These are phyloP conservation scores for Tricholoma furcatifolium DNA, from an alignment of 768 basidiomycete genomes.

Conservation along the genomic window DNA sequence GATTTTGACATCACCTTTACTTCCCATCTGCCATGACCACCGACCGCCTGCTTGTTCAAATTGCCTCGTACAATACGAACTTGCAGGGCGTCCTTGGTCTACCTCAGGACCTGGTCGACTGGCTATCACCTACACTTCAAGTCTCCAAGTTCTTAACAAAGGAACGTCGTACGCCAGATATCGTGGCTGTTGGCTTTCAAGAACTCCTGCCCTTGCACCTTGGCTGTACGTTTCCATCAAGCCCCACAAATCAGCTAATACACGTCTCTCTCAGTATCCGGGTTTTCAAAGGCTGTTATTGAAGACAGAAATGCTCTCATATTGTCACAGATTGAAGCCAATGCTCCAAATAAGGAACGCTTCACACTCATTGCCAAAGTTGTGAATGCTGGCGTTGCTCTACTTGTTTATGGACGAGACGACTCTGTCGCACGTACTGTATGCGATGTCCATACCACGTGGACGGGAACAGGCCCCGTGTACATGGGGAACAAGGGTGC, in stretches of 20 bases:
- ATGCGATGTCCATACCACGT: constrained; percentile 66
- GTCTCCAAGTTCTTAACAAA: constrained; percentile 71
- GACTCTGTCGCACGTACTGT: constrained; percentile 58
- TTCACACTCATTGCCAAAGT: constrained; percentile 79
- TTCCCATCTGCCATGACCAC: constrained; percentile 4
- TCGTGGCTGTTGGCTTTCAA: constrained; percentile 91
- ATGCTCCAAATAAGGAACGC: constrained; percentile 68
- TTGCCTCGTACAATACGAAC: constrained; percentile 91
- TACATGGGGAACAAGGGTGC: constrained; percentile 97
- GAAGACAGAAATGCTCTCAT: constrained; percentile 70
- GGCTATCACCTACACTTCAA: constrained; percentile 82
- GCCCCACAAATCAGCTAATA: constrained; percentile 5
- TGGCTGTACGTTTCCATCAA: constrained; percentile 57
- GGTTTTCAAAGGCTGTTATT: constrained; percentile 70
- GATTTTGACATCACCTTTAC: neutral
- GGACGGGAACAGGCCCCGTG: constrained; percentile 70
- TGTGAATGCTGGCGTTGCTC: constrained; percentile 83
- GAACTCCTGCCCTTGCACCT: constrained; percentile 90
- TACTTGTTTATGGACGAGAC: constrained; percentile 85
- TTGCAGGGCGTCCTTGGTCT: constrained; percentile 73
- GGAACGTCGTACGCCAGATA: constrained; percentile 69
- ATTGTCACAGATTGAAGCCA: constrained; percentile 66
- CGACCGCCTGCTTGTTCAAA: constrained; percentile 63
- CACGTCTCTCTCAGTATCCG: constrained; percentile 55
- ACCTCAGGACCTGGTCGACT: constrained; percentile 87